Evolutionary conservation across 345 rosid species (phyloP).

Genomic region (Citrus sinensis): DNA sequence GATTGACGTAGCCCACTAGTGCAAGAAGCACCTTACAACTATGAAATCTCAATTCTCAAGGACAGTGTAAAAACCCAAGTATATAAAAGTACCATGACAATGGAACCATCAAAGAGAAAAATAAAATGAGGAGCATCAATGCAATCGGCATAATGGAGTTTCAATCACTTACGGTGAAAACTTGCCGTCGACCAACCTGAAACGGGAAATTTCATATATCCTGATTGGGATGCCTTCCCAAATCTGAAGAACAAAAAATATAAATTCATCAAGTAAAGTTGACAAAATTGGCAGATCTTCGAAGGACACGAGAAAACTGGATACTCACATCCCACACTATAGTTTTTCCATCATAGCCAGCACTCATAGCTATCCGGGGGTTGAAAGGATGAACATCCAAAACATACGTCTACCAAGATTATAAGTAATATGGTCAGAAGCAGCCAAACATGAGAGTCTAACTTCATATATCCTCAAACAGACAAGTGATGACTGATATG

Average conservation of each 20-base stretch:
- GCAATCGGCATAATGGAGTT: background rate
- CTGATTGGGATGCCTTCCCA: constrained; percentile 97
- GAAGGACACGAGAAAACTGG: constrained; percentile 18
- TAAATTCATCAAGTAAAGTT: constrained; percentile 13
- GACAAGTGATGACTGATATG: background rate
- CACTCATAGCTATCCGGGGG: constrained; percentile 99
- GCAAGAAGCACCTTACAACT: background rate
- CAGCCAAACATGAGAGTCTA: constrained; percentile 9
- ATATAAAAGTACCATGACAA: background rate
- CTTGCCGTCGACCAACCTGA: constrained; percentile 98
- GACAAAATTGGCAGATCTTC: constrained; percentile 15
- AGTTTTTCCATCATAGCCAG: constrained; percentile 96
- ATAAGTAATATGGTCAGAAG: constrained; percentile 16
- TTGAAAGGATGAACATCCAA: constrained; percentile 98
- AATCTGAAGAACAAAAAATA: constrained; percentile 50
- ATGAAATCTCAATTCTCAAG: background rate
- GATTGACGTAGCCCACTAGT: background rate
- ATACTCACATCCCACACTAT: constrained; percentile 99
- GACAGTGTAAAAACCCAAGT: background rate
- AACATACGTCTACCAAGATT: constrained; percentile 77
- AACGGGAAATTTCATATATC: constrained; percentile 85
- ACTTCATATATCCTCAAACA: background rate
- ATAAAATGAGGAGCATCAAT: background rate
- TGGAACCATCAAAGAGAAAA: background rate
- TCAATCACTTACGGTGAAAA: constrained; percentile 86